Evolutionary conservation across 2,329 filamentous ascomycete species (phyloP).

Genomic region (Neonectria ditissima): DNA sequence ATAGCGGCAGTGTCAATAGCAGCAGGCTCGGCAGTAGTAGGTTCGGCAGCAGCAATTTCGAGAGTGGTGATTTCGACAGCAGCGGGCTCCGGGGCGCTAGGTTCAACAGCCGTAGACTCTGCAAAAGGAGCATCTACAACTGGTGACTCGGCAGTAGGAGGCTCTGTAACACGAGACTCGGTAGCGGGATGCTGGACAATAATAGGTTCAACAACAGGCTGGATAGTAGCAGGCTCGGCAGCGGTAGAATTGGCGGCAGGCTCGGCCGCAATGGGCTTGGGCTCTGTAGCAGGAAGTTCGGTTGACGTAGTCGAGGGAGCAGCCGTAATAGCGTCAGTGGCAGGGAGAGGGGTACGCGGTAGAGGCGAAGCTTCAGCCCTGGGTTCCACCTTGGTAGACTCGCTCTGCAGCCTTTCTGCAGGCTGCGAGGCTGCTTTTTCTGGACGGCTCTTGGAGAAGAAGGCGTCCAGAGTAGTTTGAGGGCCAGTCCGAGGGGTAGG

Average conservation of each 20-base stretch:
- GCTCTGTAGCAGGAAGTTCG: neutral
- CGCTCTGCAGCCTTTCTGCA: slow-evolving; percentile 34
- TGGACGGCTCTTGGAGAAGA: slow-evolving; percentile 11
- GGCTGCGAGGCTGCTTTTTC: slow-evolving; percentile 31
- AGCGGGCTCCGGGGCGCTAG: neutral
- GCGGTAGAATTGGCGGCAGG: neutral
- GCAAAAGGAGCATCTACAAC: neutral
- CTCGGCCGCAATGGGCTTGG: neutral
- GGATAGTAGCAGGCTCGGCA: too few species aligned
- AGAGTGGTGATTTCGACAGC: neutral
- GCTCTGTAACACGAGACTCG: neutral
- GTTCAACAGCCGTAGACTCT: neutral
- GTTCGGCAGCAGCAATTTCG: neutral
- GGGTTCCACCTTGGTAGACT: slow-evolving; percentile 39
- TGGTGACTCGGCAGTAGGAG: neutral
- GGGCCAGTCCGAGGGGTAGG: slow-evolving; percentile 19
- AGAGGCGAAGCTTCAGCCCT: slow-evolving; percentile 23
- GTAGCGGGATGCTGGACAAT: neutral
- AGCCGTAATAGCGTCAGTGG: neutral
- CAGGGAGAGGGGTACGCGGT: slow-evolving; percentile 20
- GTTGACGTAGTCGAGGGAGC: neutral
- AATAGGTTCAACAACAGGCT: neutral
- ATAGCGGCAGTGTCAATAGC: too few species aligned
- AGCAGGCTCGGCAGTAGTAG: neutral
- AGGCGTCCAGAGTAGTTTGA: slow-evolving; percentile 5